phyloP scores from a whole-genome alignment of 257 asterid genomes.

The Przewalskia tangutica region DNA sequence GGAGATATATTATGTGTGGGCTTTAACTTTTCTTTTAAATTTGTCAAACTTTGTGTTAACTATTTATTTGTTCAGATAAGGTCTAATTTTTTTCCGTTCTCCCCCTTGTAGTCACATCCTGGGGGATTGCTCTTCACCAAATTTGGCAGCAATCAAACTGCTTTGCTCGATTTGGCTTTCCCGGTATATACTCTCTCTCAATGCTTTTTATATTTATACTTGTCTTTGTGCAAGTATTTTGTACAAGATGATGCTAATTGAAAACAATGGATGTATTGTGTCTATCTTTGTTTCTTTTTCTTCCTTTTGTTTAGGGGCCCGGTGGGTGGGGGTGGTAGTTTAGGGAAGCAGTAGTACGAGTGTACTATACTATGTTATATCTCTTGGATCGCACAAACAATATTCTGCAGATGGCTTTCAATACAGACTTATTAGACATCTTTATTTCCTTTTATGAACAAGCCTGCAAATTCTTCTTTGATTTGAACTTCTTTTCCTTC shows the following conservation, averaged over 20 bases:
- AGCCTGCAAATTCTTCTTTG: background rate
- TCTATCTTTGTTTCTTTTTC: background rate
- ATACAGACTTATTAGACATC: background rate
- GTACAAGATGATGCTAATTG: background rate
- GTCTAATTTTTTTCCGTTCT: constrained; percentile 8
- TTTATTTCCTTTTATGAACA: background rate
- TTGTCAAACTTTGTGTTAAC: background rate
- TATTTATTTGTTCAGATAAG: background rate
- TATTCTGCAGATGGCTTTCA: background rate
- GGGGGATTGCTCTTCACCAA: constrained; percentile 78
- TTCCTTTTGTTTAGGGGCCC: background rate
- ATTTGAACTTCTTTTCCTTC: background rate
- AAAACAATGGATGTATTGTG: background rate
- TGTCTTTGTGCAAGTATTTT: background rate
- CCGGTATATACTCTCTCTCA: constrained; percentile 40
- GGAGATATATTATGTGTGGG: background rate
- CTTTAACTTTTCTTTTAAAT: background rate
- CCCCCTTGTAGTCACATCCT: constrained; percentile 62
- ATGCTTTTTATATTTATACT: background rate
- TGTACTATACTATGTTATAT: background rate
- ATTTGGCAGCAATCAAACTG: constrained; percentile 82
- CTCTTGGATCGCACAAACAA: background rate
- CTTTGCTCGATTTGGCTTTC: constrained; percentile 78
- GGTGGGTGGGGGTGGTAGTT: background rate
- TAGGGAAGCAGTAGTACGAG: background rate